Conservation (phyloP, 305 asterid species). For the Fraxinus velutina region DNA sequence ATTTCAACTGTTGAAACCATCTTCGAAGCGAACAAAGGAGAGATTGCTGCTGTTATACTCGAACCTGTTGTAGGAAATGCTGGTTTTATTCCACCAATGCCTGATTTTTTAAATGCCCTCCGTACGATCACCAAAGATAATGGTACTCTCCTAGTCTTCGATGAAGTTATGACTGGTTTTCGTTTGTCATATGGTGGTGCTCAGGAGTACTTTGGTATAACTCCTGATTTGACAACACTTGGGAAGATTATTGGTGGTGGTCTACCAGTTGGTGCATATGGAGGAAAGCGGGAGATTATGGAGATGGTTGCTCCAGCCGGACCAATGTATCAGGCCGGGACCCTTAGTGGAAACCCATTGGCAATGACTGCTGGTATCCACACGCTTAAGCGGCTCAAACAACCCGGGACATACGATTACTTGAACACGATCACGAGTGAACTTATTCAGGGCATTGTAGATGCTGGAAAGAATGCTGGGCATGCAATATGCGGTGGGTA, state of each 20-base stretch:
- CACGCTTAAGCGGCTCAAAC: conserved; percentile 73
- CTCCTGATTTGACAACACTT: conserved; percentile 92
- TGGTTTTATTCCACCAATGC: conserved; percentile 72
- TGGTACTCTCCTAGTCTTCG: conserved; percentile 70
- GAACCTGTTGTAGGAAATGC: conserved; percentile 96
- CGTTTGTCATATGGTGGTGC: conserved; percentile 94
- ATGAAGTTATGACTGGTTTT: conserved; percentile 96
- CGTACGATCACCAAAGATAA: conserved; percentile 60
- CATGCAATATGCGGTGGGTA: conserved; percentile 81
- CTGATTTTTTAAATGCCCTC: conserved; percentile 66
- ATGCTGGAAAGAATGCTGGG: conserved; percentile 84
- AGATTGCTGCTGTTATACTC: conserved; percentile 71
- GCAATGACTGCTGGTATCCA: conserved; percentile 99
- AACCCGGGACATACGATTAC: conserved; percentile 71
- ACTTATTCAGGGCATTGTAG: conserved; percentile 62
- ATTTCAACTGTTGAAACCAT: conserved; percentile 58
- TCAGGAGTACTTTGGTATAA: conserved; percentile 84
- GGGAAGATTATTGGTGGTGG: conserved; percentile 98
- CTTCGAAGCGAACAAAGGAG: conserved; percentile 70
- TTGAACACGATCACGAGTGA: conserved; percentile 67
- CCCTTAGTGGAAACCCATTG: conserved; percentile 90
- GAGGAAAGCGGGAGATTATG: conserved; percentile 94
- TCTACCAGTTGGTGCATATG: conserved; percentile 95
- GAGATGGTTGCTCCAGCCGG: conserved; percentile 99
- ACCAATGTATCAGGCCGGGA: conserved; percentile 97